Percentiles rank a stretch among this genome's conserved stretches.
Conservation (phyloP, 768 basidiomycete genomes). For the Leucocoprinus birnbaumii region DNA sequence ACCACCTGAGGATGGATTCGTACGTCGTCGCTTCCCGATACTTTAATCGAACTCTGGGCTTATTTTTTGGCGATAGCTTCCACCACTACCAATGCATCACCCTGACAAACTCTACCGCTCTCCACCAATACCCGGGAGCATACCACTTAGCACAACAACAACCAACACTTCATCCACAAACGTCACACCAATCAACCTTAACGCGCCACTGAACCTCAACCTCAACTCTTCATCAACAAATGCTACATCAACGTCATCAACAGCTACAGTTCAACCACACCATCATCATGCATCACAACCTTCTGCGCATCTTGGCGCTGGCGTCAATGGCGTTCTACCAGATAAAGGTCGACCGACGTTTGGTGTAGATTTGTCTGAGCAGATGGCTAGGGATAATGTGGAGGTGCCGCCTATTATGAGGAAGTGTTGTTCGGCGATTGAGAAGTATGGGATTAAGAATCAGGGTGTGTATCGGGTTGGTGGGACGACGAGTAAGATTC, state of each 20-base stretch:
- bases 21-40: slow-evolving; percentile 41
- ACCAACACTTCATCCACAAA: slow-evolving; percentile 8
- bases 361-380: slow-evolving; percentile 88
- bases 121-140: slow-evolving; percentile 12
- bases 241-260: slow-evolving; percentile 5
- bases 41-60: slow-evolving; percentile 3
- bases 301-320: background rate
- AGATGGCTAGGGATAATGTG: slow-evolving; percentile 86
- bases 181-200: background rate
- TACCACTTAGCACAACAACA: background rate
- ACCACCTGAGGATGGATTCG: slow-evolving; percentile 90
- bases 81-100: slow-evolving; percentile 49
- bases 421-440: slow-evolving; percentile 90
- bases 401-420: slow-evolving; percentile 87
- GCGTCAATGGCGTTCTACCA: slow-evolving; percentile 27
- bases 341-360: slow-evolving; percentile 84
- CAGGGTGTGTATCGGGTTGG: slow-evolving; percentile 94
- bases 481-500: slow-evolving; percentile 86
- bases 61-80: slow-evolving; percentile 46
- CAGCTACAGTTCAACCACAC: background rate
- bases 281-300: background rate
- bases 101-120: slow-evolving; percentile 19
- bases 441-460: slow-evolving; percentile 77
- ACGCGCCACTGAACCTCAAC: slow-evolving; percentile 2
- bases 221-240: too few relatives aligned